phyloP scores from a whole-genome alignment of 805 yeast genomes.

The Hanseniaspora jakobsenii region DNA sequence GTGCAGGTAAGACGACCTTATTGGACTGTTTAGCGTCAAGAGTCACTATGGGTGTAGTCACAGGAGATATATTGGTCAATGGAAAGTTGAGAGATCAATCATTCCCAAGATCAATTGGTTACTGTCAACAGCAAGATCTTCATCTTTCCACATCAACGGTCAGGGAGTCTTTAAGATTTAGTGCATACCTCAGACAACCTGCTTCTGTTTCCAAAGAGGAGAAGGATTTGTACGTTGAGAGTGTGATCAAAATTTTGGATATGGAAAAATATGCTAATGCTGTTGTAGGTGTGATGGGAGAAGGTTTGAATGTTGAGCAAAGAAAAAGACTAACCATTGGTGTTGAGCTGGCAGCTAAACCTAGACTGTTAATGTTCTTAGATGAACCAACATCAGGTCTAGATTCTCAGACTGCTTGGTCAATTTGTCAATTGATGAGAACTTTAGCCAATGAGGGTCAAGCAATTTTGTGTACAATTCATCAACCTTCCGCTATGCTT shows the following conservation, averaged over 20 bases:
- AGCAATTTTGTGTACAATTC: slow-evolving; percentile 63
- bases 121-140: slow-evolving; percentile 67
- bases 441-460: slow-evolving; percentile 49
- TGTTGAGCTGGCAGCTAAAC: slow-evolving; percentile 56
- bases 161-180: slow-evolving; percentile 56
- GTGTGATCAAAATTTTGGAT: slow-evolving; percentile 49
- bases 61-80: slow-evolving; percentile 56
- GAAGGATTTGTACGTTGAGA: slow-evolving; percentile 54
- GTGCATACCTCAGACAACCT: slow-evolving; percentile 61
- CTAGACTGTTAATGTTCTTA: slow-evolving; percentile 45
- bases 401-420: slow-evolving; percentile 60
- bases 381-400: slow-evolving; percentile 63
- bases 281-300: slow-evolving; percentile 62
- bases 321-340: slow-evolving; percentile 53
- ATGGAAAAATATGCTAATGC: slow-evolving; percentile 59
- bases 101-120: slow-evolving; percentile 53
- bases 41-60: slow-evolving; percentile 56
- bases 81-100: slow-evolving; percentile 49
- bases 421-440: slow-evolving; percentile 49
- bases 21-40: slow-evolving; percentile 61
- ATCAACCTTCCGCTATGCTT: slow-evolving; percentile 74
- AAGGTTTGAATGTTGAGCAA: slow-evolving; percentile 53
- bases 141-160: slow-evolving; percentile 57
- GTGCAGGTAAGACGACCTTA: slow-evolving; percentile 72
- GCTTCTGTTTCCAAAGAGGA: slow-evolving; percentile 38